Percentiles rank a stretch among this genome's conserved stretches.
Conservation (phyloP, 306 rosid genomes). For the Vicia faba region DNA sequence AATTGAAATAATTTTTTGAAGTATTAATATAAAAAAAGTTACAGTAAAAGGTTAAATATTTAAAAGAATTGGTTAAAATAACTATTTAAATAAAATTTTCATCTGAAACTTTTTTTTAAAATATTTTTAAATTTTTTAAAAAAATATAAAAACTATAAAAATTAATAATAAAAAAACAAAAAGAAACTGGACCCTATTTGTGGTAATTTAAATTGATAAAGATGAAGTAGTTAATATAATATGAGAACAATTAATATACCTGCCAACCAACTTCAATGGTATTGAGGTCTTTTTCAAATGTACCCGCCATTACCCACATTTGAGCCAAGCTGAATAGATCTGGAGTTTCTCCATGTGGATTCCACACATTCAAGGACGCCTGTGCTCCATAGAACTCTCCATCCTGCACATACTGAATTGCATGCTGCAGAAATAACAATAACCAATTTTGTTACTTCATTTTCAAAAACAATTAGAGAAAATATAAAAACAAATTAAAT, state of each 20-base stretch:
- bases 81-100: too few relatives aligned
- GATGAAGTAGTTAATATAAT: conserved; percentile 13
- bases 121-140: too few relatives aligned
- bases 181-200: neutral
- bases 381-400: conserved; percentile 80
- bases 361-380: conserved; percentile 91
- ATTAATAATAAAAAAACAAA: too few relatives aligned
- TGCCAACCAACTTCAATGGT: conserved; percentile 99
- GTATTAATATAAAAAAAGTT: too few relatives aligned
- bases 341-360: conserved; percentile 65
- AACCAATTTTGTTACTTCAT: neutral
- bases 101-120: too few relatives aligned
- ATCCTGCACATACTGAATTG: conserved; percentile 83
- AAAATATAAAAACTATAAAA: too few relatives aligned
- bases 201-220: neutral
- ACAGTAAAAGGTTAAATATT: too few relatives aligned
- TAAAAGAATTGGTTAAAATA: too few relatives aligned
- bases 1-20: too few relatives aligned
- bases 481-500: too few relatives aligned
- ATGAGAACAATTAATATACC: conserved; percentile 42
- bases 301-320: conserved; percentile 92
- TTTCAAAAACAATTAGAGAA: neutral
- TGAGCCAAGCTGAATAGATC: conserved; percentile 89
- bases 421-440: conserved; percentile 59
- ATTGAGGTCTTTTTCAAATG: conserved; percentile 83